phyloP scores from a whole-genome alignment of 2,329 filamentous ascomycete species.

The Nectriaceae sp. region DNA sequence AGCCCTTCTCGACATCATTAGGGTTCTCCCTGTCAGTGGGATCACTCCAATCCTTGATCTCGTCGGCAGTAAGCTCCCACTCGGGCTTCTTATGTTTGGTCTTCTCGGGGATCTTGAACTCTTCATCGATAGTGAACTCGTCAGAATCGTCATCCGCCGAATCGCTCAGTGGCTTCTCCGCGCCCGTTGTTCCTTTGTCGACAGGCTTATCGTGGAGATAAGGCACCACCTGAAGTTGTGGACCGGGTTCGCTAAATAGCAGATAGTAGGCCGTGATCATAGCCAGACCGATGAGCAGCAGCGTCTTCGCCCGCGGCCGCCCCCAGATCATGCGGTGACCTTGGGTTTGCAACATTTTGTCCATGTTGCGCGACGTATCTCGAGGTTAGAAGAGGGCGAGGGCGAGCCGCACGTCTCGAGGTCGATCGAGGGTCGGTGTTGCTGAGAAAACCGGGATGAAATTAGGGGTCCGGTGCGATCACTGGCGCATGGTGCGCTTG shows the following conservation, averaged over 20 bases:
- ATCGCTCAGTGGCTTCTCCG: background rate
- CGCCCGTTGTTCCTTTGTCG: background rate
- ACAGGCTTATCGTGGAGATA: constrained; percentile 18
- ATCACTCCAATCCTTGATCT: constrained; percentile 39
- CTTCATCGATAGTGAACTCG: background rate
- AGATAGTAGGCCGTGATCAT: constrained; percentile 46
- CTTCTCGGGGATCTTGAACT: background rate
- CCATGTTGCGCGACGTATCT: constrained; percentile 19
- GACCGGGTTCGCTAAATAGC: constrained; percentile 38
- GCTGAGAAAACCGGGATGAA: constrained; percentile 5
- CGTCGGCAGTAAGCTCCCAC: constrained; percentile 39
- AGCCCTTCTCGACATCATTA: constrained; percentile 37
- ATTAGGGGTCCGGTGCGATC: constrained; percentile 11
- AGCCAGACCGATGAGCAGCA: constrained; percentile 43
- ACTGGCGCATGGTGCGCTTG: constrained; percentile 20
- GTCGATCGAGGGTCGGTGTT: constrained; percentile 7
- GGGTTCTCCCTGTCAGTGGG: constrained; percentile 37
- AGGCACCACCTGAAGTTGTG: constrained; percentile 37
- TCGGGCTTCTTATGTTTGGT: constrained; percentile 13
- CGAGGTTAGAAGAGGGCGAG: background rate
- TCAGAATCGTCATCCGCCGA: background rate
- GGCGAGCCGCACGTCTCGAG: constrained; percentile 6
- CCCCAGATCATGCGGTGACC: constrained; percentile 31
- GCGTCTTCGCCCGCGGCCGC: constrained; percentile 43
- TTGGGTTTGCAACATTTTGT: constrained; percentile 36